Base-by-base conservation (phyloP, 139 green algal species). In the Dunaliella sp. region DNA sequence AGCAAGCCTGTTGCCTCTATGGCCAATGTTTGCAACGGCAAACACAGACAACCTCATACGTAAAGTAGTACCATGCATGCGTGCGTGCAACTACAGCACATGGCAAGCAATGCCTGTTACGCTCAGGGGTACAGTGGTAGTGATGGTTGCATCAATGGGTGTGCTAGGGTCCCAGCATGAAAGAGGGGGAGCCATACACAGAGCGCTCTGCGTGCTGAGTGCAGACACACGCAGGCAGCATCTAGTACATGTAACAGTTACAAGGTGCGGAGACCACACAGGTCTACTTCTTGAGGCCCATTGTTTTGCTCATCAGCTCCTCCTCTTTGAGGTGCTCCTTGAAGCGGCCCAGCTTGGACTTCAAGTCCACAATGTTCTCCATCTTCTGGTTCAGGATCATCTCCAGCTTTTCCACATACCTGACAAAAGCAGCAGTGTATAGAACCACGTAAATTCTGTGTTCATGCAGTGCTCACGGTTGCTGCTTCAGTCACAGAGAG, bases 351-450 rank as follows among this genome's bases (percentile, higher is more conserved):
- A 97, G 84, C 74, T 90, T 91, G 21, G 32, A n/a, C 86, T 84
- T 79, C 87, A 97, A 83, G 37, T 88, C 58, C 31, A 36, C 72
- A 38, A 96, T 94, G 36, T 75, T 83, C 28, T 82, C 59, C 31
- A 90, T 72, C 87, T 96, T 96, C 73, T 92, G 80, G 33, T 90
- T 87, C 85, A 97, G 86, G 36, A 96, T 91, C 0, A 57, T 87
- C 32, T 91, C 89, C 83, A 98, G 87, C 37, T 89, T 88, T 28
- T 92, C 89, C 32, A 96, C 92, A 89, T 98, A 98, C 48, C 48
- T 65, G 48, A 65, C n/a, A 65, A 65, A 65, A 16, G 48, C 48
- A 65, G 48, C 48, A 65, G 48, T 65, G 48, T n/a, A n/a, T n/a
- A n/a, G n/a, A n/a, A n/a, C n/a, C n/a, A n/a, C n/a, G n/a, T n/a